Percentiles rank a stretch among this genome's conserved stretches.
Conservation (phyloP, 169 alveolate species). For the Cryptosporidium felis region DNA sequence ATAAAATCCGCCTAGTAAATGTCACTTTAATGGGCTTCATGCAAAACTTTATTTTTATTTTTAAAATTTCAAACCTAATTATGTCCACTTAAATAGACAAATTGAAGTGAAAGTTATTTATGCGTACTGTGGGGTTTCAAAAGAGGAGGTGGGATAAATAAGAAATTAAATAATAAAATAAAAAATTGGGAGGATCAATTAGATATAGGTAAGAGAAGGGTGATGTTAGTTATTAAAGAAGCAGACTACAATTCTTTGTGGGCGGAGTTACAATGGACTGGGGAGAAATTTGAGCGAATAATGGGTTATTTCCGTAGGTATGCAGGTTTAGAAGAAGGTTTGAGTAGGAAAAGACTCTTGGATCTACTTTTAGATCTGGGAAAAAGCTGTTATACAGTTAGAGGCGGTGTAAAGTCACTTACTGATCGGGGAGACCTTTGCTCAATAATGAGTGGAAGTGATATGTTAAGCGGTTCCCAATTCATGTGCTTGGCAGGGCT, state of each 20-base stretch:
- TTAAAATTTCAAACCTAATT: background rate
- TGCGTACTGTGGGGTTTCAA: slow-evolving; percentile 70
- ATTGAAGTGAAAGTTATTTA: slow-evolving; percentile 2
- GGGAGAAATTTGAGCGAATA: slow-evolving; percentile 58
- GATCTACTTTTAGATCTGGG: slow-evolving; percentile 45
- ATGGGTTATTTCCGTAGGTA: slow-evolving; percentile 56
- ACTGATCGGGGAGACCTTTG: slow-evolving; percentile 64
- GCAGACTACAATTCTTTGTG: slow-evolving; percentile 63
- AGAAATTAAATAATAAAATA: background rate
- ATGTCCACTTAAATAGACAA: slow-evolving; percentile 71
- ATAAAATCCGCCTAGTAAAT: no score
- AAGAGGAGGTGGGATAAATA: slow-evolving; percentile 25
- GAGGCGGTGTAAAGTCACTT: slow-evolving; percentile 56
- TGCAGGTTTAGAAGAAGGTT: slow-evolving; percentile 64
- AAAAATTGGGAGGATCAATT: background rate
- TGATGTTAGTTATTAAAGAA: slow-evolving; percentile 44
- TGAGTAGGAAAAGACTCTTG: slow-evolving; percentile 20
- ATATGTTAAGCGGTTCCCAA: slow-evolving; percentile 49
- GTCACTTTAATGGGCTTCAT: no score
- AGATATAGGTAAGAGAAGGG: background rate
- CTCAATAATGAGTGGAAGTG: slow-evolving; percentile 60
- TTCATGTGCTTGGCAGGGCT: slow-evolving; percentile 69
- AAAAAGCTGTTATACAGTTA: slow-evolving; percentile 52
- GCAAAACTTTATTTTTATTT: no score
- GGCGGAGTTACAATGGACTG: slow-evolving; percentile 69